phyloP scores from a whole-genome alignment of 2,329 filamentous ascomycete species.

The Sarocladium oryzae region DNA sequence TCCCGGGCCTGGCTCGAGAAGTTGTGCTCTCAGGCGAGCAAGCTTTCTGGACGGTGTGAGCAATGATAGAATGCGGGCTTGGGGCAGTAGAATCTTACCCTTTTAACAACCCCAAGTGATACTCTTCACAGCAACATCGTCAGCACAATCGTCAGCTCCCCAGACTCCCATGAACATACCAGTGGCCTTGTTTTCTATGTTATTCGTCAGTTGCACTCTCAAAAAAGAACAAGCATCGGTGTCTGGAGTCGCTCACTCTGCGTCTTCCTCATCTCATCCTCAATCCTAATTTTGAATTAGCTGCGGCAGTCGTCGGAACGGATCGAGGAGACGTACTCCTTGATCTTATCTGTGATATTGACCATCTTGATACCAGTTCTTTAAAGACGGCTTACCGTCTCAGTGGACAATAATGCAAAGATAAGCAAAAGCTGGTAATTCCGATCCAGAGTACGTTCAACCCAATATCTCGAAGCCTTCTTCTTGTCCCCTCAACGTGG shows the following conservation, averaged over 20 bases:
- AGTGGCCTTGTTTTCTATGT: conserved; percentile 92
- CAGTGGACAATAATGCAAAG: background rate
- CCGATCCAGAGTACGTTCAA: background rate
- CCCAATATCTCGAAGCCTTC: background rate
- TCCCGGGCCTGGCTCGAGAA: conserved; percentile 82
- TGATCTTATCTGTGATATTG: conserved; percentile 99
- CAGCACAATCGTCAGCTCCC: background rate
- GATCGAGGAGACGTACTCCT: conserved; percentile 62
- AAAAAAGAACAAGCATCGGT: too few relatives aligned
- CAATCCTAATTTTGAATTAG: conserved; percentile 62
- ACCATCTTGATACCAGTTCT: conserved; percentile 65
- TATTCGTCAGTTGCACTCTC: conserved; percentile 24
- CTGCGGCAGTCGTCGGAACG: conserved; percentile 11
- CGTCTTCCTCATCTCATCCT: conserved; percentile 98
- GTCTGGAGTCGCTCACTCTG: conserved; percentile 90
- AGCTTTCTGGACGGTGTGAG: conserved; percentile 63
- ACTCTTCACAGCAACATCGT: conserved; percentile 54
- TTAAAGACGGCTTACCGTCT: conserved; percentile 27
- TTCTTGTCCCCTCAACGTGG: conserved; percentile 10
- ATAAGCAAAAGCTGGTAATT: background rate
- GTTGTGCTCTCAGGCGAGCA: conserved; percentile 85
- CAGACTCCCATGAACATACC: conserved; percentile 50
- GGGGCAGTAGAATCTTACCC: conserved; percentile 51
- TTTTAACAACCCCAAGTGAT: conserved; percentile 95
- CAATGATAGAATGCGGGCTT: background rate